phyloP scores from a whole-genome alignment of 192 early-diverging fungal species.

The Coemansia sp. region DNA sequence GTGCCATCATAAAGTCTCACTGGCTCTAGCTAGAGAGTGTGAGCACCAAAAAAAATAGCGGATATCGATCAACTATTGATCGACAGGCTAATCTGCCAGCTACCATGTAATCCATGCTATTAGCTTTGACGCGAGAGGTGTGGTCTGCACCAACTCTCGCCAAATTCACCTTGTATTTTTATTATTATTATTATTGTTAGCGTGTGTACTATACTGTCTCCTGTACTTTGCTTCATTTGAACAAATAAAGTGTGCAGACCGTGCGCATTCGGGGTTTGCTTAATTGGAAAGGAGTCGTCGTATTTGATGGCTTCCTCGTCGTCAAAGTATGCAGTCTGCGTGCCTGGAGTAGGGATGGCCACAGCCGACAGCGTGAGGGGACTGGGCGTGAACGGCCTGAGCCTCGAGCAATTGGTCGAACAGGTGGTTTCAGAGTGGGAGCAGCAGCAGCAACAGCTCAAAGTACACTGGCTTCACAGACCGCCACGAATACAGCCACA shows the following conservation, averaged over 20 bases:
- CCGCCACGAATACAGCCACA: neutral
- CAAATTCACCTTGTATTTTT: neutral
- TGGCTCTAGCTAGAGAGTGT: neutral
- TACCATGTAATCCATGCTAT: neutral
- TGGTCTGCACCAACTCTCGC: neutral
- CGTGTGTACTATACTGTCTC: neutral
- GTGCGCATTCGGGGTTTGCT: neutral
- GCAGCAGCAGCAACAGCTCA: neutral
- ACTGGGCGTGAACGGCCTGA: constrained; percentile 14
- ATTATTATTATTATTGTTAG: neutral
- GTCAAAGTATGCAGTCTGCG: constrained; percentile 32
- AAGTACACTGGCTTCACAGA: neutral
- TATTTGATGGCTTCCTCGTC: neutral
- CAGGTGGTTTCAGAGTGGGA: constrained; percentile 11
- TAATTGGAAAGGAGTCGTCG: neutral
- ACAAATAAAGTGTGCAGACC: neutral
- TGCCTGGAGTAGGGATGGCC: constrained; percentile 31
- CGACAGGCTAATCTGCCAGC: neutral
- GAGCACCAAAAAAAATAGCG: neutral
- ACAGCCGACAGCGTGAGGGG: constrained; percentile 10
- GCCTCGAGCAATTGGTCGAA: constrained; percentile 27
- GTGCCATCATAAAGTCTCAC: too few species aligned
- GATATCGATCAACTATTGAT: neutral
- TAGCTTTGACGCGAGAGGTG: neutral
- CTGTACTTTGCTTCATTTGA: neutral